Conservation (phyloP, 2,329 filamentous ascomycete species). For the Verticillium tricorpus region DNA sequence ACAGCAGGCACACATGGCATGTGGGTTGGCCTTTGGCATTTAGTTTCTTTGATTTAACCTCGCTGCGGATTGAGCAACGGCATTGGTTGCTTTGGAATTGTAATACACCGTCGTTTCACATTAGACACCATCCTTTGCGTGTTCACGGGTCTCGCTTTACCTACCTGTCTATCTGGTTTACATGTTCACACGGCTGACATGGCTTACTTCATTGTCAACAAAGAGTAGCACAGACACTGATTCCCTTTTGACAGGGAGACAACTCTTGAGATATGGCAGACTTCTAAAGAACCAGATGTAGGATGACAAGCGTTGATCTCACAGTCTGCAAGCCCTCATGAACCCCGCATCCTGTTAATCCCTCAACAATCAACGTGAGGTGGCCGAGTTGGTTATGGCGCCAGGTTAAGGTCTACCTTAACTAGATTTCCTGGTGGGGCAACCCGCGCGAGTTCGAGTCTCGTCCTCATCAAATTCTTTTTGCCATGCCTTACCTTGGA, state of each 20-base stretch:
- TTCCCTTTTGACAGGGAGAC: no score
- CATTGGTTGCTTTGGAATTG: background rate
- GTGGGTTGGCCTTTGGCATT: background rate
- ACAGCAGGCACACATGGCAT: background rate
- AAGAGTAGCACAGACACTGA: no score
- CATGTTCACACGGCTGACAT: no score
- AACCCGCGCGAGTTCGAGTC: background rate
- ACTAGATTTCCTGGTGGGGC: background rate
- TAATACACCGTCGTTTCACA: background rate
- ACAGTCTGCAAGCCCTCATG: background rate
- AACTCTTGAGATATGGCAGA: no score
- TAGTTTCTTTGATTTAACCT: background rate
- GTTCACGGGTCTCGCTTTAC: no score
- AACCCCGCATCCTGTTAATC: background rate
- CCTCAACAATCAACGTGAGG: background rate
- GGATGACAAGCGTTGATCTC: no score
- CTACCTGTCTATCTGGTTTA: no score
- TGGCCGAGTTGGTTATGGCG: background rate
- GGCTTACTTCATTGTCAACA: no score
- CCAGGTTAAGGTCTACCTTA: background rate
- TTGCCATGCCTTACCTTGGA: background rate
- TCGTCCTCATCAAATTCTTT: background rate
- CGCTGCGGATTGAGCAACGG: background rate
- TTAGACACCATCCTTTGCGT: no score
- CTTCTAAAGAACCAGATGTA: no score